Conservation (phyloP, 2,329 filamentous ascomycete genomes). For the Beauveria varroae region DNA sequence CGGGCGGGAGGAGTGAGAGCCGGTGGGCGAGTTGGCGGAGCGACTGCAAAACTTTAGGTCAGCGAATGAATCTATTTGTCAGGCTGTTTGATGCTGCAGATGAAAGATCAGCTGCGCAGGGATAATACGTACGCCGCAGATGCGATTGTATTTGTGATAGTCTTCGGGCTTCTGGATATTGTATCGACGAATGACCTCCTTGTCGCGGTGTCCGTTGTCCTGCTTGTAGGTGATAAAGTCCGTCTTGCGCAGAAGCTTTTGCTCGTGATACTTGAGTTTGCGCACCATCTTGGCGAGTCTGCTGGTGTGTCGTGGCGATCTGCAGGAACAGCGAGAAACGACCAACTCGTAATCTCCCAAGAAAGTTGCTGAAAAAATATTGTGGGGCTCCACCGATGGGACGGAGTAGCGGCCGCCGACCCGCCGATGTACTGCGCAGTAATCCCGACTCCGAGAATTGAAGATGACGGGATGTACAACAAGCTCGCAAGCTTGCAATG, state of each 20-base stretch:
- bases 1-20: constrained; percentile 72
- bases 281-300: constrained; percentile 63
- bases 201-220: constrained; percentile 79
- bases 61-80: too few relatives aligned
- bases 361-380: constrained; percentile 7
- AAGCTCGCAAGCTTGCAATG: background rate
- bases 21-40: constrained; percentile 84
- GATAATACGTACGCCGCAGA: constrained; percentile 55
- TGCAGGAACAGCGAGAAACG: background rate
- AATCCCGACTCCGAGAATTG: background rate
- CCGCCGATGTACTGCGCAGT: background rate
- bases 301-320: background rate
- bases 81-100: too few relatives aligned
- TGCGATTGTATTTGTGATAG: constrained; percentile 60
- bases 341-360: background rate
- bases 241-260: constrained; percentile 86
- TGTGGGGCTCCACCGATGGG: constrained; percentile 1
- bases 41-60: constrained; percentile 39
- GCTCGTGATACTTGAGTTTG: constrained; percentile 94
- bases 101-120: background rate
- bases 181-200: constrained; percentile 73
- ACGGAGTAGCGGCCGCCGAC: constrained; percentile 7
- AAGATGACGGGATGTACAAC: background rate
- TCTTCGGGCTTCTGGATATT: constrained; percentile 85
- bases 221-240: constrained; percentile 93